Conservation (phyloP, 345 rosid species). For the Cardiospermum halicacabum region DNA sequence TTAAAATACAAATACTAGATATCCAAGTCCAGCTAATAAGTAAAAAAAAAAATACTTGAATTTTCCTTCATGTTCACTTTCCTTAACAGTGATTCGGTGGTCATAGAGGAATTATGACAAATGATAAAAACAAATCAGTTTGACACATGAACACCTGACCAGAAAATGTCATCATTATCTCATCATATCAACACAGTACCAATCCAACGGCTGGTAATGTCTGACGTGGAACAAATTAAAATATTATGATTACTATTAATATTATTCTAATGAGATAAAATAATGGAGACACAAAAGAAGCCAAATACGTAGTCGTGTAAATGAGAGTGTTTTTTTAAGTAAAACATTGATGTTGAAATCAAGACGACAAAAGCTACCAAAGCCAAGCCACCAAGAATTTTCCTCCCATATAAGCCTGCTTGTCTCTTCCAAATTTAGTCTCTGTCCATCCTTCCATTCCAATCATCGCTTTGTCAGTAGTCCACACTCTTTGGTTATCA, state of each 20-base stretch:
- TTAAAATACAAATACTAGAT: no score
- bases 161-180: no score
- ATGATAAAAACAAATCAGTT: no score
- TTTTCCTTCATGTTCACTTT: no score
- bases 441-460: no score
- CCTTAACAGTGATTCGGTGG: no score
- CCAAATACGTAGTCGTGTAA: slow-evolving; percentile 8
- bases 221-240: not conserved
- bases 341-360: slow-evolving; percentile 6
- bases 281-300: not conserved
- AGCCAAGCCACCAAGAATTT: slow-evolving; percentile 3
- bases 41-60: no score
- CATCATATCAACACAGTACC: no score
- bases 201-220: not conserved
- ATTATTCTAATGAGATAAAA: not conserved
- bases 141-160: no score
- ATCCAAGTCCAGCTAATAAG: no score
- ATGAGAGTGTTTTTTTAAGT: not conserved
- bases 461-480: not conserved
- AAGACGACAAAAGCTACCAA: slow-evolving; percentile 5
- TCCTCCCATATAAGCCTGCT: not conserved
- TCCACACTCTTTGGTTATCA: slow-evolving; percentile 10
- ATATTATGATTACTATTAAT: not conserved
- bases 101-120: no score
- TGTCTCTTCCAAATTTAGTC: not conserved